Conservation (phyloP, 768 basidiomycete species). For the Calocybe indica region DNA sequence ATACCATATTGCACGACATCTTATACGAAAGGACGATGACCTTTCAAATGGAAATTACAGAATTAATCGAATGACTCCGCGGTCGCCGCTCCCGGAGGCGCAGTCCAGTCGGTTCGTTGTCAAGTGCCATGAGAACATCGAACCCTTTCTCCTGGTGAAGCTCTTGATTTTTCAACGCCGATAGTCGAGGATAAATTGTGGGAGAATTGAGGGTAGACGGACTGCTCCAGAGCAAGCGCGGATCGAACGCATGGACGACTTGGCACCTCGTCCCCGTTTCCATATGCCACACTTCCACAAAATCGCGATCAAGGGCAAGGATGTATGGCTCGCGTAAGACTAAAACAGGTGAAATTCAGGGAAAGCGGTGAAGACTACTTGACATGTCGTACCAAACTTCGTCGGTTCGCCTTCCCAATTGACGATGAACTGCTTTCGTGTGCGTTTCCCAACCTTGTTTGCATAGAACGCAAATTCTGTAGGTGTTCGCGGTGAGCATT, state of each 20-base stretch:
- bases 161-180: no score
- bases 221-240: slow-evolving; percentile 60
- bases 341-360: slow-evolving; percentile 22
- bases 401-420: slow-evolving; percentile 95
- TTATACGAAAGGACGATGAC: no score
- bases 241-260: slow-evolving; percentile 89
- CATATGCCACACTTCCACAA: slow-evolving; percentile 95
- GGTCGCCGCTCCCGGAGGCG: no score
- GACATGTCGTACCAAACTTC: slow-evolving; percentile 67
- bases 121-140: no score
- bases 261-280: slow-evolving; percentile 89
- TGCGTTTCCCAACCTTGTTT: slow-evolving; percentile 91
- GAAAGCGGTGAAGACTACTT: not conserved
- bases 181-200: no score
- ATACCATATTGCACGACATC: no score
- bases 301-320: slow-evolving; percentile 92
- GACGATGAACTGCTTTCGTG: slow-evolving; percentile 89
- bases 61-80: no score
- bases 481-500: not conserved
- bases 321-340: slow-evolving; percentile 96
- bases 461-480: slow-evolving; percentile 98
- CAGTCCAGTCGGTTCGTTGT: no score
- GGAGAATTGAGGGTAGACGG: no score
- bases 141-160: no score
- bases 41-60: no score